These are phyloP conservation scores for Mycena sp. DNA, from an alignment of 1,284 basidiomycete species.

Conservation along the genomic window DNA sequence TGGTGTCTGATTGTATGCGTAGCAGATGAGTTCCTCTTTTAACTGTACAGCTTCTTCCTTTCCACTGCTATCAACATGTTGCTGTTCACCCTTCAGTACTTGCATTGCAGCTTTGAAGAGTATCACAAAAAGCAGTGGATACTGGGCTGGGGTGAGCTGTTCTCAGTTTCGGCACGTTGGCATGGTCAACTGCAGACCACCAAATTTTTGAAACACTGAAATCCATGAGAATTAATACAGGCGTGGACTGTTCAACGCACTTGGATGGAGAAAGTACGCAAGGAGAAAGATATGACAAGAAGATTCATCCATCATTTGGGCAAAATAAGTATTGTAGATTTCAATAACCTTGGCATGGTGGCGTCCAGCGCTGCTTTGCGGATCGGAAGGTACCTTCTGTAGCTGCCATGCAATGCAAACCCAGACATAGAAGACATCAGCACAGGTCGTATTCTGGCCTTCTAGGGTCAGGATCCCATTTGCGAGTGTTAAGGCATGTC, in stretches of 20 bases:
- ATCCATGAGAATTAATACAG: neutral
- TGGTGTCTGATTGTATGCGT: conserved; percentile 32
- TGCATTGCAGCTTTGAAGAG: conserved; percentile 25
- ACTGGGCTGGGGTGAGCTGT: neutral
- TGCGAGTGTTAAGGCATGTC: no score
- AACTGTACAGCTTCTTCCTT: conserved; percentile 10
- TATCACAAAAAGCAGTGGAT: conserved; percentile 19
- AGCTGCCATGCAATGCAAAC: conserved; percentile 38
- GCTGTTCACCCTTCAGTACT: conserved; percentile 24
- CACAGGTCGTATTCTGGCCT: conserved; percentile 37
- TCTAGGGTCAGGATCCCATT: conserved; percentile 37
- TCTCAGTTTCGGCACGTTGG: conserved; percentile 20
- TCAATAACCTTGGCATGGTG: conserved; percentile 20
- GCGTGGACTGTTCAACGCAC: conserved; percentile 17
- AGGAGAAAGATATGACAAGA: conserved; percentile 37
- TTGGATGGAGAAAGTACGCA: conserved; percentile 38
- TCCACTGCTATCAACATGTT: neutral
- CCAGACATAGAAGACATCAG: conserved; percentile 40
- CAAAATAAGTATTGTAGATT: conserved; percentile 35
- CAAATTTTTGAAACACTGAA: conserved; percentile 28
- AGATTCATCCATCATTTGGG: conserved; percentile 40
- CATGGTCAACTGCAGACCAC: conserved; percentile 34
- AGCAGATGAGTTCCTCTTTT: conserved; percentile 28
- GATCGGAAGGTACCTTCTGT: conserved; percentile 26
- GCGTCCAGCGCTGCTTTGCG: neutral